phyloP scores from a whole-genome alignment of 2,329 filamentous ascomycete species.

The Sordariomycetes sp. region DNA sequence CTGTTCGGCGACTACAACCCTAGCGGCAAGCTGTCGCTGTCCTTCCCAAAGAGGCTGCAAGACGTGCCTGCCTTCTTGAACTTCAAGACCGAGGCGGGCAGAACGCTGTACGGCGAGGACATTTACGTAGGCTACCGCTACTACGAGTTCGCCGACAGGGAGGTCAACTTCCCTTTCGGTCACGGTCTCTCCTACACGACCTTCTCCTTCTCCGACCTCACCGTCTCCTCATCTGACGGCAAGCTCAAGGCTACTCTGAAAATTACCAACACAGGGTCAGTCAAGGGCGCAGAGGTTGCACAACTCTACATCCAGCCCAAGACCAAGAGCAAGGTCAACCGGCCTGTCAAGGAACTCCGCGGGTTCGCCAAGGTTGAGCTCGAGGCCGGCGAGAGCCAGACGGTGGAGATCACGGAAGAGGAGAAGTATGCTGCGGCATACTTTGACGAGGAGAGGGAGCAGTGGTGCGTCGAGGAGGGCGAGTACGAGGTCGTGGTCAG shows the following conservation, averaged over 20 bases:
- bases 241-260: constrained; percentile 36
- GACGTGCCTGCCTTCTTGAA: constrained; percentile 73
- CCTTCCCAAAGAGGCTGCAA: constrained; percentile 57
- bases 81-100: constrained; percentile 60
- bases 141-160: constrained; percentile 61
- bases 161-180: constrained; percentile 67
- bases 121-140: constrained; percentile 75
- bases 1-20: constrained; percentile 68
- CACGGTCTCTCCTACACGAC: constrained; percentile 71
- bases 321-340: constrained; percentile 38
- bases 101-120: constrained; percentile 70
- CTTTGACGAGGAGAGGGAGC: constrained; percentile 58
- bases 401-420: constrained; percentile 44
- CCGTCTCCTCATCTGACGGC: constrained; percentile 11
- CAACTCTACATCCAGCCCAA: constrained; percentile 48
- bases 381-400: constrained; percentile 47
- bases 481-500: constrained; percentile 54
- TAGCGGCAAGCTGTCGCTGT: constrained; percentile 64
- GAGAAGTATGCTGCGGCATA: constrained; percentile 60
- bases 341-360: constrained; percentile 54
- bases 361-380: constrained; percentile 57
- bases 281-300: constrained; percentile 43
- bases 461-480: constrained; percentile 60
- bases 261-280: constrained; percentile 52
- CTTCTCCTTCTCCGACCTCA: constrained; percentile 47